phyloP scores from a whole-genome alignment of 2,329 filamentous ascomycete genomes.

The Neofusicoccum cordaticola region DNA sequence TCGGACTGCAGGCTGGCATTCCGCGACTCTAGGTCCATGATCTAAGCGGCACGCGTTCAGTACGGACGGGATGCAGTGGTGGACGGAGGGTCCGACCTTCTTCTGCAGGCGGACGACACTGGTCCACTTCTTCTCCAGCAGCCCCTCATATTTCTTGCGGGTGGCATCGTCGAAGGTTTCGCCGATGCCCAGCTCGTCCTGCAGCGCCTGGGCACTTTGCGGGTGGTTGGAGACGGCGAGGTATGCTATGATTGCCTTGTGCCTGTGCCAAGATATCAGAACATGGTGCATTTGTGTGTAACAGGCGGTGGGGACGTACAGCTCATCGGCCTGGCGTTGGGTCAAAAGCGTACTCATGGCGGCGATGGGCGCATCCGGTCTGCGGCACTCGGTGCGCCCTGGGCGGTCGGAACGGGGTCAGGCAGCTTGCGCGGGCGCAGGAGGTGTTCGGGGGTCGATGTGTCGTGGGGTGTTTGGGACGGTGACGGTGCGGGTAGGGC shows the following conservation, averaged over 20 bases:
- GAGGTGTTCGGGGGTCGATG: constrained; percentile 9
- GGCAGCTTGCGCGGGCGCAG: constrained; percentile 9
- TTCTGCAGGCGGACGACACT: constrained; percentile 92
- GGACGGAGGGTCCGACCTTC: constrained; percentile 60
- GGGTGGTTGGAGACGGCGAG: constrained; percentile 70
- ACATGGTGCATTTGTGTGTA: constrained; percentile 11
- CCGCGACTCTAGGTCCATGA: constrained; percentile 86
- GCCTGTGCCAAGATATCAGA: constrained; percentile 51
- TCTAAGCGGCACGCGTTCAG: constrained; percentile 50
- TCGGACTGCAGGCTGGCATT: constrained; percentile 73
- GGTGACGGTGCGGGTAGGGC: constrained; percentile 16
- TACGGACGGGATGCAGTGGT: neutral
- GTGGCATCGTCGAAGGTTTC: constrained; percentile 75
- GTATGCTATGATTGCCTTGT: constrained; percentile 93
- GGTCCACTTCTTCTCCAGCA: constrained; percentile 98
- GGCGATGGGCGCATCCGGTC: constrained; percentile 24
- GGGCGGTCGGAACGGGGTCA: neutral
- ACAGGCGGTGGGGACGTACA: constrained; percentile 52
- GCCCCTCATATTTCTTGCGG: constrained; percentile 87
- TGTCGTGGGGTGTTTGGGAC: constrained; percentile 10
- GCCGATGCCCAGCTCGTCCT: constrained; percentile 72
- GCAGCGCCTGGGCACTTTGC: constrained; percentile 67
- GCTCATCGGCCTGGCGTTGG: constrained; percentile 79
- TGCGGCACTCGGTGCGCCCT: constrained; percentile 16
- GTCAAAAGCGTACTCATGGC: constrained; percentile 75